A percentile compares a stretch with the other conserved stretches of the same genome.
Conservation (phyloP, 306 rosid species). For the Cucurbita ficifolia region DNA sequence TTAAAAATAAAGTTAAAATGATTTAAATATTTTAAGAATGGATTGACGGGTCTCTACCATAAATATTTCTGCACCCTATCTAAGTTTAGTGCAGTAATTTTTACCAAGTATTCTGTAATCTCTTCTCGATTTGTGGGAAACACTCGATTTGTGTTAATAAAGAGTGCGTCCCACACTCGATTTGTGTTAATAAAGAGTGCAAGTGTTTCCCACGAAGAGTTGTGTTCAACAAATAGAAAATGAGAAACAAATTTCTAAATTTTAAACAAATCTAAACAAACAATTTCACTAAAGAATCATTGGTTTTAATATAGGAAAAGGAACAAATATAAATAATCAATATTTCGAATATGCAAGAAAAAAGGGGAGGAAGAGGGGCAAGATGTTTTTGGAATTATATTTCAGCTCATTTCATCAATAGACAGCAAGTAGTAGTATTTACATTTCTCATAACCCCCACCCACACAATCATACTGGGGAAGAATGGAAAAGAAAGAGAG, state of each 20-base stretch:
- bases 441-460: slow-evolving; percentile 68
- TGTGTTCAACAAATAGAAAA: no score
- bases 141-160: no score
- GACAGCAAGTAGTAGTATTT: slow-evolving; percentile 66
- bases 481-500: slow-evolving; percentile 44
- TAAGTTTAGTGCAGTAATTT: no score
- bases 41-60: no score
- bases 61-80: no score
- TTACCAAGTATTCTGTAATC: no score
- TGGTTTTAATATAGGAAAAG: background rate
- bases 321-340: background rate
- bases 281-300: background rate
- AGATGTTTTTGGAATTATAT: slow-evolving; percentile 52
- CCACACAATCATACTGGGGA: slow-evolving; percentile 61
- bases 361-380: background rate
- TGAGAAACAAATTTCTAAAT: background rate
- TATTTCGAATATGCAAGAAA: background rate
- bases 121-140: no score
- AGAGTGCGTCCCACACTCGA: no score
- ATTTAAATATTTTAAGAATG: no score
- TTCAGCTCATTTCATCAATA: slow-evolving; percentile 46
- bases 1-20: no score
- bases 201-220: no score
- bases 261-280: background rate
- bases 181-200: no score